These are phyloP conservation scores for Russula emetica DNA, from an alignment of 768 basidiomycete species.

Conservation along the genomic window DNA sequence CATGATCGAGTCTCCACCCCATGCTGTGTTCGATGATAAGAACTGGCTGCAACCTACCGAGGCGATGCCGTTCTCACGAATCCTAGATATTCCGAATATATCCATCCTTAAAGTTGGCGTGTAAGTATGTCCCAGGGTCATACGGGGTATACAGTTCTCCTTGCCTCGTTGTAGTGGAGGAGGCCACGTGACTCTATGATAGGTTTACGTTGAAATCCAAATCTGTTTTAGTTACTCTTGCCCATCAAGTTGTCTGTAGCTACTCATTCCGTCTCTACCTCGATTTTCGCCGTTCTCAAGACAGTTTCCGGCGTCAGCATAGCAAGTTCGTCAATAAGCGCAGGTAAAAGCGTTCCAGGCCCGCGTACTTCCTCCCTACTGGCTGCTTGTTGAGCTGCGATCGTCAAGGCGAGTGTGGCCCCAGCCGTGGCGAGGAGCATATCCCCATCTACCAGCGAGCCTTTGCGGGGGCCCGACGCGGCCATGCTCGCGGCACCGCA, in stretches of 20 bases:
- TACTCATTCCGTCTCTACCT: conserved; percentile 21
- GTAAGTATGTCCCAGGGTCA: conserved; percentile 1
- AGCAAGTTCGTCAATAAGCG: conserved; percentile 60
- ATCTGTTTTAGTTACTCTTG: background rate
- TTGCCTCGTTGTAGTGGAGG: background rate
- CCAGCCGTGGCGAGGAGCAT: conserved; percentile 72
- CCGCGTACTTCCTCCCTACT: conserved; percentile 50
- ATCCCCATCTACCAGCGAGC: conserved; percentile 63
- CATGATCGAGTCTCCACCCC: conserved; percentile 76
- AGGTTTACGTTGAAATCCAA: background rate
- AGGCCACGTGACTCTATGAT: background rate
- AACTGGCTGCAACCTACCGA: conserved; percentile 93
- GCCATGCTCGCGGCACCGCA: conserved; percentile 61
- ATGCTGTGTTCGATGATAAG: conserved; percentile 77
- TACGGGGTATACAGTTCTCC: background rate
- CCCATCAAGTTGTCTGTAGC: background rate
- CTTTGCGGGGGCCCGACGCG: conserved; percentile 34
- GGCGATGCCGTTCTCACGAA: conserved; percentile 73
- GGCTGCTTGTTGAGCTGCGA: conserved; percentile 60
- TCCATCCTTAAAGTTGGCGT: conserved; percentile 27
- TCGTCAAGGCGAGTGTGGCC: conserved; percentile 61
- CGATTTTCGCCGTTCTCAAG: conserved; percentile 17
- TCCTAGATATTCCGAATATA: conserved; percentile 40
- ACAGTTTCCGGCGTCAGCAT: conserved; percentile 40
- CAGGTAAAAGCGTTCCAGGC: conserved; percentile 60